Evolutionary conservation across 768 basidiomycete genomes (phyloP).

Genomic region (Leccinum sublutescens): DNA sequence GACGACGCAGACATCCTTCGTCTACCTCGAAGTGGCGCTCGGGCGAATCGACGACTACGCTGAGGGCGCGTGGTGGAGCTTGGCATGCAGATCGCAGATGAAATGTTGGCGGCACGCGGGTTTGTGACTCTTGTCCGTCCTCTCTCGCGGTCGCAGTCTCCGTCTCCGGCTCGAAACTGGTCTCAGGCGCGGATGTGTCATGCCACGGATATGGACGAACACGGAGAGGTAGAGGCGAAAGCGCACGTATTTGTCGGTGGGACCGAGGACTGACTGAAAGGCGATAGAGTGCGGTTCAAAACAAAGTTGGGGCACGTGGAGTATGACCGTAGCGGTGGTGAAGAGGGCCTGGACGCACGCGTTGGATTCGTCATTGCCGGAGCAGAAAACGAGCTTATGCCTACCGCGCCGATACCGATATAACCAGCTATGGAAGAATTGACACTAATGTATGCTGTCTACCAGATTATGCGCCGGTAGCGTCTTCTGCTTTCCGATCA

Average conservation of each 20-base stretch:
- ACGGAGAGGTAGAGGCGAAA: constrained; percentile 45
- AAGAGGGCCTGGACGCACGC: constrained; percentile 41
- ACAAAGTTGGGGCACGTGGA: constrained; percentile 69
- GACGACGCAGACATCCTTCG: neutral
- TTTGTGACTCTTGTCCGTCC: constrained; percentile 67
- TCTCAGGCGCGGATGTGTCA: too few relatives aligned
- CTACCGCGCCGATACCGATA: too few relatives aligned
- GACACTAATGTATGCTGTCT: neutral
- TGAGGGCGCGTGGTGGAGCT: constrained; percentile 78
- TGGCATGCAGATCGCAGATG: constrained; percentile 76
- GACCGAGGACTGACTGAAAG: constrained; percentile 26
- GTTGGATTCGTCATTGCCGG: too few relatives aligned
- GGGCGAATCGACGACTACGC: constrained; percentile 68
- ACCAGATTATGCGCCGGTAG: constrained; percentile 73
- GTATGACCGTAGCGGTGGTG: constrained; percentile 68
- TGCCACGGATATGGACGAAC: constrained; percentile 11
- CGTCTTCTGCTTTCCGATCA: constrained; percentile 74
- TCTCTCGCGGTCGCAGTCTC: constrained; percentile 35
- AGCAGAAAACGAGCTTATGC: too few relatives aligned
- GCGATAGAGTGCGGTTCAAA: constrained; percentile 45
- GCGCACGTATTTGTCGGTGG: constrained; percentile 40
- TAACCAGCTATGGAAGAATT: neutral
- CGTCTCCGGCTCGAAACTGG: too few relatives aligned
- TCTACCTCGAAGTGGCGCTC: constrained; percentile 49
- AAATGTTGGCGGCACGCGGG: constrained; percentile 58